A percentile compares a stretch with the other conserved stretches of the same genome.
Conservation (phyloP, 768 basidiomycete genomes). For the Leucosporidium creatinivorum region DNA sequence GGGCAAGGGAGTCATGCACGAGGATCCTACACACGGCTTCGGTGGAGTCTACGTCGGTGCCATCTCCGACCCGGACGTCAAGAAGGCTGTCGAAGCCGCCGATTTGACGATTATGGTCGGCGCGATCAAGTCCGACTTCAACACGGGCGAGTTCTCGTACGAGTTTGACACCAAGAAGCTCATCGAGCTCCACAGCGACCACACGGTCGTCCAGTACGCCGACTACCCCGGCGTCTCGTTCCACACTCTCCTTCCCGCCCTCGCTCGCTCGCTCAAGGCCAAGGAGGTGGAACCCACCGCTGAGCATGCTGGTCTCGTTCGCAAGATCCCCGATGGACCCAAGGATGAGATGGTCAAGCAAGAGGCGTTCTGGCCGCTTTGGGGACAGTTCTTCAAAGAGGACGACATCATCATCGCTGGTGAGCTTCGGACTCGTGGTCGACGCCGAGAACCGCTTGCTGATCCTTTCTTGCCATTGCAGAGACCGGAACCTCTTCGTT, state of each 20-base stretch:
- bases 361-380: constrained; percentile 33
- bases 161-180: constrained; percentile 24
- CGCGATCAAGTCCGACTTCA: constrained; percentile 58
- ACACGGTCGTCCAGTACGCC: constrained; percentile 43
- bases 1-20: constrained; percentile 69
- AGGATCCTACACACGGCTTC: constrained; percentile 58
- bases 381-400: constrained; percentile 29
- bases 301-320: constrained; percentile 11
- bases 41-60: constrained; percentile 73
- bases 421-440: not conserved
- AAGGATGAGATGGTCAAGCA: constrained; percentile 41
- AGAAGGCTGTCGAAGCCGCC: constrained; percentile 63
- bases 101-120: constrained; percentile 64
- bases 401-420: constrained; percentile 44
- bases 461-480: constrained; percentile 51
- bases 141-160: constrained; percentile 72
- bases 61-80: constrained; percentile 59
- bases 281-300: constrained; percentile 17
- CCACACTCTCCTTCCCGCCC: constrained; percentile 39
- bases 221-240: constrained; percentile 36
- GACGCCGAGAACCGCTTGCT: not conserved
- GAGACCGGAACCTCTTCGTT: constrained; percentile 88
- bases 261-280: constrained; percentile 26
- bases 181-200: constrained; percentile 60
- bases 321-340: constrained; percentile 46